Base-by-base conservation (phyloP, 2,329 filamentous ascomycete genomes). In the Salinomyces thailandicus region DNA sequence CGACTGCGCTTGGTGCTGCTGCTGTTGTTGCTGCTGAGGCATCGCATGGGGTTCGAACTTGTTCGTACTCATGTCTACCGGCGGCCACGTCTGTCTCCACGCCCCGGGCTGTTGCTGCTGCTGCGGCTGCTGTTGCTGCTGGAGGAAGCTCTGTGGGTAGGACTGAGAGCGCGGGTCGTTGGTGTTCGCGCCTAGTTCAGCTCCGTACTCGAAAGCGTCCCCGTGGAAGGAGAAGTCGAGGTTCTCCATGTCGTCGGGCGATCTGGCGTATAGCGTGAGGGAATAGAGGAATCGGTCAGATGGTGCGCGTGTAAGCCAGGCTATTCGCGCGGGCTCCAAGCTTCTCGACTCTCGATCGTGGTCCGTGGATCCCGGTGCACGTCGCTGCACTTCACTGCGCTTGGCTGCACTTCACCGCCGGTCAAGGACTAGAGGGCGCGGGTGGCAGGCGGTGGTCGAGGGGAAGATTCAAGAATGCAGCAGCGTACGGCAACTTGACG, bases 211-310 rank as follows among this genome's bases (percentile, higher is more conserved):
- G 50, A 65, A 59, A 36, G 62, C 50, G 47, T 48, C 52, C 46
- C 63, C 61, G 42, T 62, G 45, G 47, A 43, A 33, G 35, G 59
- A 49, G 49, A 56, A 59, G 51, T 62, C 58, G 48, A 57, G 51
- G 52, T 62, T 57, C 47, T 67, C 63, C 64, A 68, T 68, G n/a
- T 13, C 32, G 31, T 31, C 35, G 24, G 8, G 26, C 22, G n/a
- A n/a, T 26, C n/a, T 26, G 22, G 34, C 16, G 34, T 20, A 11
- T 33, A 20, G 22, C 11, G 9, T 36, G 22, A 9, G 34, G 17
- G 30, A 18, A 30, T 12, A 30, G n/a, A 9, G 5, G 27, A 15
- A 30, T 16, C 8, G 27, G 11, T 30, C 11, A 30, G 27, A 16
- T 30, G 22, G 22, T 26, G 22, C n/a, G 9, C 22, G 22, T n/a